Percentiles rank a stretch among this genome's conserved stretches.
Conservation (phyloP, 768 basidiomycete genomes). For the Pulveroboletus sp. region DNA sequence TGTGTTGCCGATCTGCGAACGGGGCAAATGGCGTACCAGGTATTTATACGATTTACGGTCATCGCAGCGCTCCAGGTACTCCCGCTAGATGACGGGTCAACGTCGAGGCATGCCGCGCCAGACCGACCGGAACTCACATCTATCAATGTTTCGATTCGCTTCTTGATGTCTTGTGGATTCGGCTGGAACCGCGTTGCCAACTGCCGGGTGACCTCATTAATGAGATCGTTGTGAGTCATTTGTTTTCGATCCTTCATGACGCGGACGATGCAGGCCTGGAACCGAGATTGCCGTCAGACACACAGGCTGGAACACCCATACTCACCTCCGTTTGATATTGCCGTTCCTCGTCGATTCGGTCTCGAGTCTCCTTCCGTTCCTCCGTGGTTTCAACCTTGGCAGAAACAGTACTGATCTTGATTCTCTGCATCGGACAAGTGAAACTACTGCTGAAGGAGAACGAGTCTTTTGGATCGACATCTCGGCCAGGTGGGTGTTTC, state of each 20-base stretch:
- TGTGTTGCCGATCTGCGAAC: not conserved
- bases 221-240: conserved; percentile 82
- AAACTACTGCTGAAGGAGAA: conserved; percentile 91
- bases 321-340: conserved; percentile 84
- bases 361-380: conserved; percentile 87
- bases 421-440: conserved; percentile 74
- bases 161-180: conserved; percentile 84
- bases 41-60: conserved; percentile 89
- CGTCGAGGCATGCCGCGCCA: not conserved
- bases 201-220: conserved; percentile 89
- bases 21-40: conserved; percentile 36
- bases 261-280: conserved; percentile 94
- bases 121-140: conserved; percentile 55
- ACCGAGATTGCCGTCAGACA: conserved; percentile 2
- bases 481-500: conserved; percentile 86
- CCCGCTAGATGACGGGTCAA: conserved; percentile 51
- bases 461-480: conserved; percentile 67
- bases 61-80: conserved; percentile 88
- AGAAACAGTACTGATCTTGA: conserved; percentile 90
- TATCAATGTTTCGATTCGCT: conserved; percentile 87
- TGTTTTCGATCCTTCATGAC: conserved; percentile 96
- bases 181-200: conserved; percentile 82
- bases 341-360: conserved; percentile 88
- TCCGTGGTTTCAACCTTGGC: conserved; percentile 82
- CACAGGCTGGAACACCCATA: not conserved